A percentile compares a stretch with the other conserved stretches of the same genome.
Evolutionary conservation across 192 early-diverging fungal species (phyloP).

Genomic region (Blastocladiella britannica): DNA sequence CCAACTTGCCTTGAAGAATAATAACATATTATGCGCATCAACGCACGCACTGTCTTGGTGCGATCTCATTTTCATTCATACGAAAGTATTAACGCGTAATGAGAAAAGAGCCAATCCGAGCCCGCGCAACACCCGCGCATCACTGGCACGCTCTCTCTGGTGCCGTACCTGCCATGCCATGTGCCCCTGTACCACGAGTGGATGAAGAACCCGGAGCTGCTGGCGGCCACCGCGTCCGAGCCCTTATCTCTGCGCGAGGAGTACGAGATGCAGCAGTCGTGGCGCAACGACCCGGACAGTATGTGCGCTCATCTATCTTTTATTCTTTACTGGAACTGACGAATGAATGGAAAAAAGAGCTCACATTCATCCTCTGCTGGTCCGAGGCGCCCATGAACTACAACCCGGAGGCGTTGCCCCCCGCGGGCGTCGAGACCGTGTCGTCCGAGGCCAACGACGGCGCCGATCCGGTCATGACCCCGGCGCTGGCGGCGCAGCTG

Average conservation of each 20-base stretch:
- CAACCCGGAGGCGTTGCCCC: not conserved
- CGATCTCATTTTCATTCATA: no score
- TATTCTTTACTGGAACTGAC: not conserved
- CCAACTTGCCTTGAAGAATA: no score
- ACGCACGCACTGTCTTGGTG: no score
- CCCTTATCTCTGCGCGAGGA: conserved; percentile 82
- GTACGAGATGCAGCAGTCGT: conserved; percentile 80
- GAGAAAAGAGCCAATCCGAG: no score
- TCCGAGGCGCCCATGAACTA: not conserved
- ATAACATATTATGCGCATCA: no score
- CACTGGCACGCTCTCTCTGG: conserved; percentile 40
- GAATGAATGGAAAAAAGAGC: conserved; percentile 8
- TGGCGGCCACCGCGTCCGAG: conserved; percentile 89
- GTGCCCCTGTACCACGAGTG: conserved; percentile 79
- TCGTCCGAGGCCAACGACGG: conserved; percentile 1
- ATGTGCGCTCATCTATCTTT: conserved; percentile 4
- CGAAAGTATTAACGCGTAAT: no score
- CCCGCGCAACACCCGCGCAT: no score
- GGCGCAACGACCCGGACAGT: conserved; percentile 67
- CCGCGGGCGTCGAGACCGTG: not conserved
- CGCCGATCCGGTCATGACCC: no score
- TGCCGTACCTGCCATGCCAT: conserved; percentile 71
- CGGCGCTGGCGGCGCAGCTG: no score
- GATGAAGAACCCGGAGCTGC: conserved; percentile 79
- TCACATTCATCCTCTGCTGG: conserved; percentile 14